Base-by-base conservation (phyloP, 495 filamentous ascomycete species). In the Thozetella sp. region DNA sequence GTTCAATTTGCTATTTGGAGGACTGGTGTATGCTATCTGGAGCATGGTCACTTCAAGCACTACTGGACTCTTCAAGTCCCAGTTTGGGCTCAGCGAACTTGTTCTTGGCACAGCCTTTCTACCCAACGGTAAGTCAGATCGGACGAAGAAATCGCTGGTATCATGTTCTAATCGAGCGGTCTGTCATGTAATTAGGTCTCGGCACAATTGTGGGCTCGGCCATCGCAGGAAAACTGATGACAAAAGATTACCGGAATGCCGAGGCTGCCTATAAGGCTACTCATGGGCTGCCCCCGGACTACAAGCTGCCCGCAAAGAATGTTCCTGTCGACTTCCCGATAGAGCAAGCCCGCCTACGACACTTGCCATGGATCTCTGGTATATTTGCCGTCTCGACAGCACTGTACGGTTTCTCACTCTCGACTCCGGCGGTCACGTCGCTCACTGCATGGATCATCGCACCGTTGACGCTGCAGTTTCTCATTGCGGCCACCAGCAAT, bases 21-120 rank as follows among this genome's bases (percentile, higher is more conserved):
- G 74, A n/a, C 69, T 79, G 19, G 72, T 77, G 0, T 82, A 81
- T 59, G 72, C 79, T 0, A 72, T 79, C n/a, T 82, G 79, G 79
- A 78, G 74, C 25, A 82, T 82, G 79, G 73, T 82, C 2, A 80
- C 79, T 1, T 76, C 77, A 0, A 77, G 73, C n/a, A 82, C 79
- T 0, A 72, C 73, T 0, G 63, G 60, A 12, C 63, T 82, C 0
- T 78, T 81, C 54, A 68, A 76, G 17, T 70, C 22, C 69, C 75
- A 60, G 61, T 69, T 48, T 19, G n/a, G 10, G 3, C n/a, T 48
- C 11, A 48, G n/a, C n/a, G 43, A 48, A n/a, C 9, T 48, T 20
- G 10, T 48, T 3, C 43, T 48, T 4, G 43, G 43, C n/a, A 10
- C 20, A 19, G 43, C 43, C 43, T 48, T 48, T 20, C n/a, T 48